Evolutionary conservation across 495 filamentous ascomycete genomes (phyloP).

Genomic region (Penicillium manginii): DNA sequence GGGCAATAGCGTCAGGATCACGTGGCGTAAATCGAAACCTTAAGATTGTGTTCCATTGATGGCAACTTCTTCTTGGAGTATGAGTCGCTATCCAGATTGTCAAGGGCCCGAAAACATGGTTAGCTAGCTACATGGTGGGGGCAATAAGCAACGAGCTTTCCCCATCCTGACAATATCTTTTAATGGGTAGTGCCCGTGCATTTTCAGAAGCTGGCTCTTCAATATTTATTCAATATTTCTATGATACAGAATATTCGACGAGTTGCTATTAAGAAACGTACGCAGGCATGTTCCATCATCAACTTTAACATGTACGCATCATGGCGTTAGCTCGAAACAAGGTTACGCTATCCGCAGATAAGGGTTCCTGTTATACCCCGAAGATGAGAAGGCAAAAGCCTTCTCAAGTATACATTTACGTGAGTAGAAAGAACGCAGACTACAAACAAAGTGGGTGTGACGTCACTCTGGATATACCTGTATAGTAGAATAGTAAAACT

Average conservation of each 20-base stretch:
- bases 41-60: slow-evolving; percentile 2
- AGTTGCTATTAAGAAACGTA: background rate
- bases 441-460: slow-evolving; percentile 1
- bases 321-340: slow-evolving; percentile 3
- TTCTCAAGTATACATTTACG: background rate
- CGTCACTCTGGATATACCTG: background rate
- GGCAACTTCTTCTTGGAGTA: background rate
- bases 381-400: background rate
- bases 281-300: background rate
- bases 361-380: background rate
- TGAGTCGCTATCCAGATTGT: slow-evolving; percentile 3
- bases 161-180: background rate
- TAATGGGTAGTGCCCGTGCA: slow-evolving; percentile 1
- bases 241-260: slow-evolving; percentile 2
- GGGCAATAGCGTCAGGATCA: slow-evolving; percentile 1
- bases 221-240: background rate
- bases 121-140: background rate
- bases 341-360: background rate
- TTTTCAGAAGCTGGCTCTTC: background rate
- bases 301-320: slow-evolving; percentile 1
- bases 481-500: background rate
- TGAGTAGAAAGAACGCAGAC: background rate
- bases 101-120: background rate
- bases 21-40: background rate
- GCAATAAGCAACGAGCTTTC: slow-evolving; percentile 1